phyloP scores from a whole-genome alignment of 2,329 filamentous ascomycete genomes.

The Fusarium veterinarium region DNA sequence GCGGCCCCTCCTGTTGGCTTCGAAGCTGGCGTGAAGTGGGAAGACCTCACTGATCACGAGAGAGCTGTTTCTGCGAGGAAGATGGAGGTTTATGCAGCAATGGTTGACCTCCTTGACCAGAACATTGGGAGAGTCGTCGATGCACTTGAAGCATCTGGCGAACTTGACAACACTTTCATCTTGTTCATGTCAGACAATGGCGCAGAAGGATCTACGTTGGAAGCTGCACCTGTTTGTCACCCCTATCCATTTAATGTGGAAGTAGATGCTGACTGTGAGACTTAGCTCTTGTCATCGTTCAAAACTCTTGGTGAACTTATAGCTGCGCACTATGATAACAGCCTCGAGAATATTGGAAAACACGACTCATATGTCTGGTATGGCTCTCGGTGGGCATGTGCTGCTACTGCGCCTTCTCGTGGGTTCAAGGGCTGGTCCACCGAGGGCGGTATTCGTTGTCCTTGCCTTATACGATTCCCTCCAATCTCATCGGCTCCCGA shows the following conservation, averaged over 20 bases:
- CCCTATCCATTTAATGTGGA: neutral
- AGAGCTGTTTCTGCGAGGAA: conserved; percentile 28
- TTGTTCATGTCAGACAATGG: conserved; percentile 67
- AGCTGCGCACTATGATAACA: conserved; percentile 57
- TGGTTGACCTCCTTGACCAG: conserved; percentile 66
- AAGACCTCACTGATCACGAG: conserved; percentile 24
- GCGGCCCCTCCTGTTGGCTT: conserved; percentile 49
- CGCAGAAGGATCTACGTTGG: conserved; percentile 66
- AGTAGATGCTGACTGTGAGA: neutral
- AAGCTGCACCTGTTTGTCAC: conserved; percentile 63
- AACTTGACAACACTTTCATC: conserved; percentile 65
- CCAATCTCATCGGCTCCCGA: conserved; percentile 49
- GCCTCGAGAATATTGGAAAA: conserved; percentile 65
- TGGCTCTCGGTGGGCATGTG: conserved; percentile 64
- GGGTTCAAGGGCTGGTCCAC: conserved; percentile 51
- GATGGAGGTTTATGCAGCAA: conserved; percentile 64
- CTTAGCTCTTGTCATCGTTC: neutral
- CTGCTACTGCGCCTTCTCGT: conserved; percentile 50
- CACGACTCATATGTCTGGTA: conserved; percentile 70
- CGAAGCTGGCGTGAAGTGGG: conserved; percentile 33
- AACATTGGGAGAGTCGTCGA: conserved; percentile 65
- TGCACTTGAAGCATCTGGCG: conserved; percentile 59
- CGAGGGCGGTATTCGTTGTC: conserved; percentile 37
- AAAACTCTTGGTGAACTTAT: neutral
- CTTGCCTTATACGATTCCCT: conserved; percentile 44